phyloP scores from a whole-genome alignment of 2,329 filamentous ascomycete species.

The Alternaria triticimaculans region DNA sequence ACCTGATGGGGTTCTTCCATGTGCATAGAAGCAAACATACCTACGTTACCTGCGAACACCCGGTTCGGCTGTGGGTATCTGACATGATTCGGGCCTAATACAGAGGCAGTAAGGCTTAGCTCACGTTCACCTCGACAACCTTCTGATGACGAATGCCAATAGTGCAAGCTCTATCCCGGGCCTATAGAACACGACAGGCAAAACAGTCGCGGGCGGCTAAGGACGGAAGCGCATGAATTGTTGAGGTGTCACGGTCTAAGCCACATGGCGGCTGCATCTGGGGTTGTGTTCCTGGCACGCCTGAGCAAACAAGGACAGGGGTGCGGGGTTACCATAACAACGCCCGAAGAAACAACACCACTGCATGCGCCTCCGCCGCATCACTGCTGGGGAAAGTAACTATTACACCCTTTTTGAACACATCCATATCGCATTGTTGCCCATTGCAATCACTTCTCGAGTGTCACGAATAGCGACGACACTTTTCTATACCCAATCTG shows the following conservation, averaged over 20 bases:
- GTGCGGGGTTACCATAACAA: slow-evolving; percentile 13
- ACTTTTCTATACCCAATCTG: not conserved
- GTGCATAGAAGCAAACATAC: not conserved
- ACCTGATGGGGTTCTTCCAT: not conserved
- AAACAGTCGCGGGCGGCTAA: slow-evolving; percentile 4
- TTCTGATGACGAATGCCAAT: not conserved
- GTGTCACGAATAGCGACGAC: slow-evolving; percentile 2
- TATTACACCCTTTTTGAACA: slow-evolving; percentile 20
- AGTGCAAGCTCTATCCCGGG: not conserved
- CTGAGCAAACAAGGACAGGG: slow-evolving; percentile 7
- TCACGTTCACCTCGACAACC: slow-evolving; percentile 4
- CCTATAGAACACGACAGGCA: slow-evolving; percentile 3
- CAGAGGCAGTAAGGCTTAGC: not conserved
- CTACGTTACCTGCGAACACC: slow-evolving; percentile 4
- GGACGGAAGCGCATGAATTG: slow-evolving; percentile 1
- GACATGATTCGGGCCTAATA: slow-evolving; percentile 5
- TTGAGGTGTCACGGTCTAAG: slow-evolving; percentile 8
- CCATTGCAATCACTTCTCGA: slow-evolving; percentile 14
- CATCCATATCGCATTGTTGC: slow-evolving; percentile 25
- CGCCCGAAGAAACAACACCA: slow-evolving; percentile 19
- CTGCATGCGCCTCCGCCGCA: slow-evolving; percentile 8
- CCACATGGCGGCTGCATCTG: slow-evolving; percentile 6
- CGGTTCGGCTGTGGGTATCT: slow-evolving; percentile 6
- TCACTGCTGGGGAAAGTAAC: slow-evolving; percentile 4
- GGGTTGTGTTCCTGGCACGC: slow-evolving; percentile 11